Percentiles rank a stretch among this genome's conserved stretches.
These are phyloP conservation scores for Barbarea vulgaris DNA, from an alignment of 345 rosid species.

Conservation along the genomic window DNA sequence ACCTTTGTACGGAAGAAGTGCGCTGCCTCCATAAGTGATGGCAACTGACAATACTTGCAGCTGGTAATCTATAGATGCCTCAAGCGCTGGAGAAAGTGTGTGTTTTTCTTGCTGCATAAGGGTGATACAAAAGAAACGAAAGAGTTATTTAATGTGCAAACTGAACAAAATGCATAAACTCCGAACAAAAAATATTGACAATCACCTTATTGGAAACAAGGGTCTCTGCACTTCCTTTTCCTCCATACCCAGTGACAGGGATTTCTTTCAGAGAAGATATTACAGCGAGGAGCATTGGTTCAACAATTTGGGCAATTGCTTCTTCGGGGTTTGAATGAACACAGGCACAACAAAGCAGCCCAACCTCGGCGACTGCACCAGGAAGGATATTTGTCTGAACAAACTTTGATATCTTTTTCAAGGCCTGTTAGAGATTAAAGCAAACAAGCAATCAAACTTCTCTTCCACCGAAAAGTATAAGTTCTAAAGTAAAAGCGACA, in stretches of 20 bases:
- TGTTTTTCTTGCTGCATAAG: conserved; percentile 59
- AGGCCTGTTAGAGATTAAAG: conserved; percentile 59
- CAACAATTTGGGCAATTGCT: conserved; percentile 82
- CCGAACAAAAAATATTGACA: conserved; percentile 32
- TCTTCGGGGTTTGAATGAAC: conserved; percentile 94
- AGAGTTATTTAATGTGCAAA: conserved; percentile 19
- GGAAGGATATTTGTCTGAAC: conserved; percentile 93
- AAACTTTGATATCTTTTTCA: conserved; percentile 94
- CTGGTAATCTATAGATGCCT: conserved; percentile 91
- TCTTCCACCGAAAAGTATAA: neutral
- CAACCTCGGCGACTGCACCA: conserved; percentile 99
- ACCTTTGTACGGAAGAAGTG: conserved; percentile 77
- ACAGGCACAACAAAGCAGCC: conserved; percentile 97
- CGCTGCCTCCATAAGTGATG: conserved; percentile 84
- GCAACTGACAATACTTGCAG: conserved; percentile 86
- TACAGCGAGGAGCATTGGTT: conserved; percentile 77
- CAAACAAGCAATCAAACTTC: conserved; percentile 22
- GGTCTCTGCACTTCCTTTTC: conserved; percentile 57
- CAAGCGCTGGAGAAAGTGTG: conserved; percentile 91
- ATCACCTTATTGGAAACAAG: conserved; percentile 68
- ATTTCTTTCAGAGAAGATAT: conserved; percentile 87
- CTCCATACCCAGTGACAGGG: conserved; percentile 90
- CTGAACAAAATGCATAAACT: conserved; percentile 19
- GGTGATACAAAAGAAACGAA: conserved; percentile 16
- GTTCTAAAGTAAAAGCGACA: conserved; percentile 19